phyloP scores from a whole-genome alignment of 73 alveolate species.

The Paramecium tetraurelia region DNA sequence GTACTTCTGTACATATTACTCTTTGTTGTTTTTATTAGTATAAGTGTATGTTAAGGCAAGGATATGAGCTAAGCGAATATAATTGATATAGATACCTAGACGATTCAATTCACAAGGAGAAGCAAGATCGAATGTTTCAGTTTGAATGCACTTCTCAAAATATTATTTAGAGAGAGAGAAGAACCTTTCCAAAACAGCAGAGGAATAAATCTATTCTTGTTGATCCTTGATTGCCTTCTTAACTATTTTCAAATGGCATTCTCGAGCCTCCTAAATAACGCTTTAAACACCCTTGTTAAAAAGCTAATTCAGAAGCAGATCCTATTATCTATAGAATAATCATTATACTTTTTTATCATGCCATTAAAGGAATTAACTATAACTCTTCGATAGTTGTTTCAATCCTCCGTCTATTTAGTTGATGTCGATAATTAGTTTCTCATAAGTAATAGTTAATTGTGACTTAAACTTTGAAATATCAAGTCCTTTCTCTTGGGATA shows the following conservation, averaged over 20 bases:
- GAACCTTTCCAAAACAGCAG: constrained; percentile 42
- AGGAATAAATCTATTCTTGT: background rate
- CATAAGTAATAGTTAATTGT: background rate
- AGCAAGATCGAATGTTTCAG: background rate
- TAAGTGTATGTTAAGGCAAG: constrained; percentile 5
- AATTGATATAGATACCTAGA: background rate
- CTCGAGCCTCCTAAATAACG: background rate
- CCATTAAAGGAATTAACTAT: background rate
- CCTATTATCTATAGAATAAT: background rate
- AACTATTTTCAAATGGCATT: constrained; percentile 23
- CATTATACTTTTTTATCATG: background rate
- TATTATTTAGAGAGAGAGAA: background rate
- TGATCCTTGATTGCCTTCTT: background rate
- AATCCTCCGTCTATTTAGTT: background rate
- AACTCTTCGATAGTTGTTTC: background rate
- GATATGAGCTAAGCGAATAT: background rate
- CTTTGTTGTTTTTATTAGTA: background rate
- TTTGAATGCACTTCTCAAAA: background rate
- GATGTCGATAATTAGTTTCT: background rate
- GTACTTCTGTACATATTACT: background rate
- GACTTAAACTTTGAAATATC: background rate
- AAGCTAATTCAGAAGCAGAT: background rate
- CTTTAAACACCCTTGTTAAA: background rate
- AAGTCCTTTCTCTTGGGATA: background rate
- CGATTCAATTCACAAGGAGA: background rate